These are phyloP conservation scores for Lachnellula occidentalis DNA, from an alignment of 2,329 filamentous ascomycete genomes.

Conservation along the genomic window DNA sequence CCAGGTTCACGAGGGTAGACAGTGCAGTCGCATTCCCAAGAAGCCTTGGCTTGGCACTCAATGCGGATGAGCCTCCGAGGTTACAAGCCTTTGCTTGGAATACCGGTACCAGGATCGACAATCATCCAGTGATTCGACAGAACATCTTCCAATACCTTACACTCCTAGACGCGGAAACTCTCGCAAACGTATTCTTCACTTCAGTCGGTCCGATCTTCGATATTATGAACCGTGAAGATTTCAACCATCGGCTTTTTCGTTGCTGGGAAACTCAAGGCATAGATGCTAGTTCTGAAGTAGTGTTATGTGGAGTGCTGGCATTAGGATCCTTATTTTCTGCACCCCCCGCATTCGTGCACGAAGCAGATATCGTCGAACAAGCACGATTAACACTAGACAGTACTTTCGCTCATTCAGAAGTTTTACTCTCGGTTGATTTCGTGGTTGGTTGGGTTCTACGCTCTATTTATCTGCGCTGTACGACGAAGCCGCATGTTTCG, in stretches of 20 bases:
- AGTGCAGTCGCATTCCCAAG: neutral
- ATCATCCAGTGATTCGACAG: neutral
- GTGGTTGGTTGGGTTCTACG: neutral
- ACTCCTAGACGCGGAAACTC: neutral
- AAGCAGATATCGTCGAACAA: neutral
- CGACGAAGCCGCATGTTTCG: neutral
- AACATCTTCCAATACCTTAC: neutral
- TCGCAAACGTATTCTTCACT: neutral
- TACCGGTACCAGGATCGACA: neutral
- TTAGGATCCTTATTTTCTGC: neutral
- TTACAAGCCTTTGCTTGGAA: neutral
- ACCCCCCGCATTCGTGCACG: neutral
- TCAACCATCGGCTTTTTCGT: neutral
- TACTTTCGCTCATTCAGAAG: neutral
- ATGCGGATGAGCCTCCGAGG: neutral
- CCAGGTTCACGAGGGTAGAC: neutral
- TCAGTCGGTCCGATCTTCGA: neutral
- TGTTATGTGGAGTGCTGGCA: neutral
- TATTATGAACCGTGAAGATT: neutral
- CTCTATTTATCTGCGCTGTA: neutral
- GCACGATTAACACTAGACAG: neutral
- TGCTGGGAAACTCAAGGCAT: neutral
- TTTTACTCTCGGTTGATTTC: neutral
- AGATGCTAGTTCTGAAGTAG: neutral
- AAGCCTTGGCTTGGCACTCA: neutral